phyloP scores from a whole-genome alignment of 2,329 filamentous ascomycete genomes.

The Apiospora saccharicola region DNA sequence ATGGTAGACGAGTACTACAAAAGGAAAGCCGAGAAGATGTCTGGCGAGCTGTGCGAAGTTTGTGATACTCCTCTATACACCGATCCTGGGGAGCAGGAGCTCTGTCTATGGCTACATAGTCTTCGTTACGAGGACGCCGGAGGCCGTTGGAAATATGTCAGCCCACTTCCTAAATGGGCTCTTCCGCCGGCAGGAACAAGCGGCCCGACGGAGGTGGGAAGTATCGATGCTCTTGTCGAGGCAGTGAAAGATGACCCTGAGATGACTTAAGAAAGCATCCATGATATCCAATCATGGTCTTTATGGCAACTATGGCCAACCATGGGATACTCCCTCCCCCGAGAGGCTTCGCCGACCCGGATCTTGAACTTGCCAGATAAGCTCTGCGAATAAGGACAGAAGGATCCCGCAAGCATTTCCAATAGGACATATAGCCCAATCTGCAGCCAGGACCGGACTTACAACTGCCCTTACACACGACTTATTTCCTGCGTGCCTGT shows the following conservation, averaged over 20 bases:
- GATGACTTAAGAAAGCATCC: constrained; percentile 38
- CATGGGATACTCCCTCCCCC: not conserved
- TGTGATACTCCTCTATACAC: constrained; percentile 92
- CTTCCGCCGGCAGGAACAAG: constrained; percentile 76
- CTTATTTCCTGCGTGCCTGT: not conserved
- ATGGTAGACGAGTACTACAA: constrained; percentile 92
- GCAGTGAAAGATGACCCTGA: constrained; percentile 58
- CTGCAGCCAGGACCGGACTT: not conserved
- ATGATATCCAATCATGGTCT: not conserved
- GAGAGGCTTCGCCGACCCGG: constrained; percentile 4
- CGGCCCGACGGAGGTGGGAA: constrained; percentile 74
- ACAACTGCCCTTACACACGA: not conserved
- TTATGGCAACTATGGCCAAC: not conserved
- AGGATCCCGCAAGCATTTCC: constrained; percentile 10
- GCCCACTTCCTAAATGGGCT: constrained; percentile 85
- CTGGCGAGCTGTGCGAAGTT: constrained; percentile 79
- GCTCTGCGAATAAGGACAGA: not conserved
- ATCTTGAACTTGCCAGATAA: constrained; percentile 10
- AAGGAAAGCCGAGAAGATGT: constrained; percentile 91
- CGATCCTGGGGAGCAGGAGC: constrained; percentile 87
- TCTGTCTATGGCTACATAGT: constrained; percentile 93
- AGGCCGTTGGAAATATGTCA: constrained; percentile 87
- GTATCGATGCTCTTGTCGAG: constrained; percentile 65
- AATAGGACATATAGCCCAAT: constrained; percentile 6
- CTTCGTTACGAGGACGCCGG: constrained; percentile 85